Conservation (phyloP, 2,329 filamentous ascomycete genomes). For the Nannizzia gypsea region DNA sequence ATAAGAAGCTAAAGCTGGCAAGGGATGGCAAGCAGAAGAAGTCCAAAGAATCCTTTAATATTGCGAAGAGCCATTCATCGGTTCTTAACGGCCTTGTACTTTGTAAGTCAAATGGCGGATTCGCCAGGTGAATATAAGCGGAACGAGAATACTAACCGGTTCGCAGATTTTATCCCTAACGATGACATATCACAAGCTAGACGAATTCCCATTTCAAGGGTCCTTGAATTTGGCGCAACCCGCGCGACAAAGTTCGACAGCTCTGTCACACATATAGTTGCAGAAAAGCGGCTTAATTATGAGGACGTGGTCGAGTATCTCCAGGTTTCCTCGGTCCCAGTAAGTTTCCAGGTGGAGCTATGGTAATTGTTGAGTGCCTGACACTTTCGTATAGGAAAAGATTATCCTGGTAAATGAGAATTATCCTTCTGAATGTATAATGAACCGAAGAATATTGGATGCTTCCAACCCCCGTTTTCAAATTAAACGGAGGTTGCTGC, state of each 20-base stretch:
- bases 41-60: constrained; percentile 19
- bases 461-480: constrained; percentile 43
- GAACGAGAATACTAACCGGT: constrained; percentile 7
- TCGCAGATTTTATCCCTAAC: constrained; percentile 64
- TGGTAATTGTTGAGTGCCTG: background rate
- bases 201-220: constrained; percentile 60
- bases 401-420: constrained; percentile 52
- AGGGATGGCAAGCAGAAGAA: constrained; percentile 13
- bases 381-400: constrained; percentile 19
- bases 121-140: background rate
- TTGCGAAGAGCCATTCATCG: background rate
- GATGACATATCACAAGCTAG: constrained; percentile 58
- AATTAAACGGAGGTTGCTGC: constrained; percentile 18
- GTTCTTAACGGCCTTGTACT: constrained; percentile 52
- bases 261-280: constrained; percentile 63
- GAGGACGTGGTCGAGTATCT: constrained; percentile 50
- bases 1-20: background rate
- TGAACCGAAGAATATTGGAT: constrained; percentile 47
- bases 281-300: constrained; percentile 58
- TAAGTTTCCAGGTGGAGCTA: constrained; percentile 21
- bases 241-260: constrained; percentile 51
- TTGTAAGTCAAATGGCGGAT: constrained; percentile 29
- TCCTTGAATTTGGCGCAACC: constrained; percentile 59
- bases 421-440: constrained; percentile 58
- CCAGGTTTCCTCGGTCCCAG: constrained; percentile 38